Evolutionary conservation across 495 filamentous ascomycete species (phyloP).

Genomic region (Hyaloscypha bicolor): DNA sequence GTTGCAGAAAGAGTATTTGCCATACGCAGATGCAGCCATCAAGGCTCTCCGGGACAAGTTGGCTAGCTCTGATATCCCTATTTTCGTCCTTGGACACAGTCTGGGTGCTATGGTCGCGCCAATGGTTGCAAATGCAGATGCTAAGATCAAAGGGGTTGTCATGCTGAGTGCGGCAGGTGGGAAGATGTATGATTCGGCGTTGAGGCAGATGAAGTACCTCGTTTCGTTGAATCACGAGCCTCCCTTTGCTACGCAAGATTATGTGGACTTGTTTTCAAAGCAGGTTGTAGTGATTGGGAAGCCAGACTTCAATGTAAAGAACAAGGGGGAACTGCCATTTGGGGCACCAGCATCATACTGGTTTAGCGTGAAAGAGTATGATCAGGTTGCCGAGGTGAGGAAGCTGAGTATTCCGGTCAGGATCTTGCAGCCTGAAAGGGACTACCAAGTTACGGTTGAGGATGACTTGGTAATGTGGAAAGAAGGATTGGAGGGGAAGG

Average conservation of each 20-base stretch:
- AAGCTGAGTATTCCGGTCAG: not conserved
- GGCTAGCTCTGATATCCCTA: not conserved
- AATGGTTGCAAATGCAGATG: not conserved
- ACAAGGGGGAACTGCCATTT: not conserved
- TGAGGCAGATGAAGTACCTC: constrained; percentile 1
- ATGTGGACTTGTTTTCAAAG: not conserved
- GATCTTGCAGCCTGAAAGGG: not conserved
- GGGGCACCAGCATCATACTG: constrained; percentile 11
- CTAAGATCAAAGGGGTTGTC: not conserved
- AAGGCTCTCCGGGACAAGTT: not conserved
- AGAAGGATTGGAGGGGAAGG: not conserved
- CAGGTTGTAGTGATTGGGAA: not conserved
- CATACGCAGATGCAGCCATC: not conserved
- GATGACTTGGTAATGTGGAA: constrained; percentile 2
- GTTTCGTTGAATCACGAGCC: not conserved
- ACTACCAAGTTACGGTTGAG: constrained; percentile 1
- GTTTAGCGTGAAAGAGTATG: constrained; percentile 7
- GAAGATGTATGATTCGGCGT: constrained; percentile 2
- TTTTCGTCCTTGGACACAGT: constrained; percentile 6
- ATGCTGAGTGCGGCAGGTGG: not conserved
- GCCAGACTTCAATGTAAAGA: not conserved
- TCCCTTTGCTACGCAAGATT: not conserved
- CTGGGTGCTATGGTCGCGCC: constrained; percentile 2
- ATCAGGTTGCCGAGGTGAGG: not conserved
- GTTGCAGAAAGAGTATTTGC: constrained; percentile 7